Percentiles rank a stretch among this genome's conserved stretches.
Conservation (phyloP, 2,329 filamentous ascomycete species). For the Trichoderma sp. region DNA sequence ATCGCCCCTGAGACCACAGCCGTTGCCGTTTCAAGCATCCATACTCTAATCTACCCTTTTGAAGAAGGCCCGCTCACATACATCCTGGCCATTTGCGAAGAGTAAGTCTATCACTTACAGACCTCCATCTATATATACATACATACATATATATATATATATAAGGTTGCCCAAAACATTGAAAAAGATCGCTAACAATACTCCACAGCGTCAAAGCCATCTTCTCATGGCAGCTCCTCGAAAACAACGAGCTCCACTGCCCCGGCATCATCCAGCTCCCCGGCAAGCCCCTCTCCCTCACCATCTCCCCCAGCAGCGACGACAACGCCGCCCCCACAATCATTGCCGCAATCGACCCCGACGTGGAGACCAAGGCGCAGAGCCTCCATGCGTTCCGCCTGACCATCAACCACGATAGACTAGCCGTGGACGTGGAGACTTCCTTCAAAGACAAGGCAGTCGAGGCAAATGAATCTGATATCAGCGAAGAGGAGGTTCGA, state of each 20-base stretch:
- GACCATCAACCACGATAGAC: conserved; percentile 39
- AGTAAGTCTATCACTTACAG: conserved; percentile 46
- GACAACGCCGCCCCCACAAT: conserved; percentile 37
- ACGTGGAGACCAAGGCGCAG: conserved; percentile 36
- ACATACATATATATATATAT: neutral
- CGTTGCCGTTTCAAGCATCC: conserved; percentile 53
- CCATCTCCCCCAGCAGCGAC: conserved; percentile 34
- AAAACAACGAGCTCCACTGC: conserved; percentile 54
- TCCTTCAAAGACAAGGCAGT: conserved; percentile 36
- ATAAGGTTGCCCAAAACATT: neutral
- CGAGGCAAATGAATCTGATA: conserved; percentile 40
- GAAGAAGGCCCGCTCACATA: conserved; percentile 38
- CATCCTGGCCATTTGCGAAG: conserved; percentile 60
- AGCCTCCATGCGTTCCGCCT: conserved; percentile 42
- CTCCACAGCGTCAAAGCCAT: conserved; percentile 59
- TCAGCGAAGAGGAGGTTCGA: conserved; percentile 45
- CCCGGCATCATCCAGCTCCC: conserved; percentile 55
- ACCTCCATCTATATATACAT: neutral
- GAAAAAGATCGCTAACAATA: neutral
- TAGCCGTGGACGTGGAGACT: conserved; percentile 38
- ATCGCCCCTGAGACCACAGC: conserved; percentile 45
- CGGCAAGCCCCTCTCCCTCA: conserved; percentile 67
- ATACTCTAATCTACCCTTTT: conserved; percentile 42
- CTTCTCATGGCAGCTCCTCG: conserved; percentile 63
- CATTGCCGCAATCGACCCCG: conserved; percentile 48